Conservation (phyloP, 148 eudicot genomes). For the Rhododendron kiyosumense region DNA sequence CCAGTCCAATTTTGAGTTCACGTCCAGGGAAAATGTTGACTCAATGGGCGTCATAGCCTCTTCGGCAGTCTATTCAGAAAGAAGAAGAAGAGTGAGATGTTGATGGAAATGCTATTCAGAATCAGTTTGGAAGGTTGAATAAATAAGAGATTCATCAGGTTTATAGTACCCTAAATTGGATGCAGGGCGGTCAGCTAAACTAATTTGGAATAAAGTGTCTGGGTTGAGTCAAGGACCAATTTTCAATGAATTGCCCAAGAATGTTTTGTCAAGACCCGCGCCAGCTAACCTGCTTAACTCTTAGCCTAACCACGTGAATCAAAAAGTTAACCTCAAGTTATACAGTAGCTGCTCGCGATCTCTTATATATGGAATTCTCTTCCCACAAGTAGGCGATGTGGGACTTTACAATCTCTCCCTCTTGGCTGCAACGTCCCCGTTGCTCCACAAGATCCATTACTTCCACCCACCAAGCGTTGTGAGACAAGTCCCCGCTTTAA, state of each 20-base stretch:
- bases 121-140: neutral
- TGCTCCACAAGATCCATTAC: too few species aligned
- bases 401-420: too few species aligned
- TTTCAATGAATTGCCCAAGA: neutral
- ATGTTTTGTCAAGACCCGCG: too few species aligned
- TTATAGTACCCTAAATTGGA: neutral
- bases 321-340: too few species aligned
- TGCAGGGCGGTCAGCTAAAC: neutral
- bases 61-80: constrained; percentile 73
- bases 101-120: neutral
- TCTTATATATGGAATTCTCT: too few species aligned
- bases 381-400: too few species aligned
- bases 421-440: too few species aligned
- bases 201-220: neutral
- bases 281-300: too few species aligned
- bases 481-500: too few species aligned
- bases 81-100: constrained; percentile 7
- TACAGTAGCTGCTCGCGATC: too few species aligned
- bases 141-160: neutral
- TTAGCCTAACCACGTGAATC: too few species aligned
- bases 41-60: constrained; percentile 99
- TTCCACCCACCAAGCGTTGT: too few species aligned
- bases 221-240: neutral
- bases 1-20: constrained; percentile 94
- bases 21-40: constrained; percentile 91